Base-by-base conservation (phyloP, 2,329 filamentous ascomycete species). In the Aspergillus pseudoterreus region DNA sequence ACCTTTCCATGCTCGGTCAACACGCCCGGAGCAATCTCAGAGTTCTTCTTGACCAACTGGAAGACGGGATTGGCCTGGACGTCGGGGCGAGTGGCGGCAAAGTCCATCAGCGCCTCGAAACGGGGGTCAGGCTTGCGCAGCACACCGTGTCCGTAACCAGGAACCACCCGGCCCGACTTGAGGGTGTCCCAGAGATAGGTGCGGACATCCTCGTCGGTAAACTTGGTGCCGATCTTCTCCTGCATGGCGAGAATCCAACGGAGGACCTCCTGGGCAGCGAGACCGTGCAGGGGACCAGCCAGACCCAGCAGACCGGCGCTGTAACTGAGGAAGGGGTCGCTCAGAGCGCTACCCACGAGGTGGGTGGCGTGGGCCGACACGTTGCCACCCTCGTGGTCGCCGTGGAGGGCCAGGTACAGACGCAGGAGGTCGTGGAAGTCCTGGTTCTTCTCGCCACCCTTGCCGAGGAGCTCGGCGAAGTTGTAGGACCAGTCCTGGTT, bases 401-500 rank as follows among this genome's bases (percentile, higher is more conserved):
- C 94, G 74, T 99, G 94, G 4, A 99, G 86, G 45, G 94, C 92
- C 21, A 99, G 85, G 75, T 99, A 99, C 30, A 99, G 78, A 62
- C 94, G 85, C 57, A 99, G 82, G 17, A 99, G 81, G 66, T 99
- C 94, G 71, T 97, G 92, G 82, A 99, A 69, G 55, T 73, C 63
- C 52, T 66, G 47, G 63, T 97, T 87, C 74, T 95, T 80, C 72
- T 87, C 84, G 60, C 91, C 90, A 46, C 86, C 83, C 78, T 95
- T 96, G 67, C 92, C 92, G 49, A 97, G 83, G 84, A 97, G 91
- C 59, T 91, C 89, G 43, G 94, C 94, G 67, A 96, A 99, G 81
- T 99, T 99, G 81, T 96, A 95, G 0, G 92, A 87, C 94, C 94
- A 99, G 75, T 99, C 94, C 75, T 96, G 90, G 61, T 87, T 81